Base-by-base conservation (phyloP, 164 flowering plant genomes). In the Tetrastigma voinierianum region DNA sequence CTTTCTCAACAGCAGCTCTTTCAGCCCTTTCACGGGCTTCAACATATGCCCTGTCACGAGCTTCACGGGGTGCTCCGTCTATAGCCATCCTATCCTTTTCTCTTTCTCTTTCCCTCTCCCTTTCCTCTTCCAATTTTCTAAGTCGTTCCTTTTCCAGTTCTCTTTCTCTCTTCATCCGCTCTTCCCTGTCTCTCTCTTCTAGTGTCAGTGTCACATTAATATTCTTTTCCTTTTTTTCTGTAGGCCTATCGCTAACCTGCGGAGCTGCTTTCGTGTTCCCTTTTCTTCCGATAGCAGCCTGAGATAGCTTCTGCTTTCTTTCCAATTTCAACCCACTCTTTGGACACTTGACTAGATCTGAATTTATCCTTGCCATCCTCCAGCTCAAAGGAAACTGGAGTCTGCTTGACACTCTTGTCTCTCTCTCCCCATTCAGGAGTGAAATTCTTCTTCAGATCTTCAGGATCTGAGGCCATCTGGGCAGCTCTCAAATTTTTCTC, bases 31-130 rank as follows among this genome's bases (percentile, higher is more conserved):
- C 81, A 57, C 77, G 74, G 40, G 69, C 59, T 66, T 77, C 84
- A 40, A 65, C 67, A 66, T 58, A 71, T 60, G 67, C 78, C 24
- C 72, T 66, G 25, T 81, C 84, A 51, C 78, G 85, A 54, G 72
- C 81, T 67, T 78, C 84, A 67, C 59, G 73, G 1, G 71, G 65
- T 48, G 78, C 77, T 52, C 68, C 70, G 59, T 81, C 87, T 70
- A 85, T 82, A 65, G 80, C 85, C 84, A 79, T 86, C 61, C 90
- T 80, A 68, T 88, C 93, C 81, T 88, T 86, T 48, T 81, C 87
- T 64, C 88, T 83, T 68, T 86, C 90, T 67, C 88, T 81, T 63
- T 86, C 87, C 66, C 88, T 78, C 62, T 87, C 89, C 69, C 76
- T 79, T 70, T 87, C 89, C 75, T 82, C 89, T 70, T 87, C 83